Evolutionary conservation across 2,329 filamentous ascomycete genomes (phyloP), one percentile per base, ranked within the genome.

Genomic region (Arthrobotrys musiformis): DNA sequence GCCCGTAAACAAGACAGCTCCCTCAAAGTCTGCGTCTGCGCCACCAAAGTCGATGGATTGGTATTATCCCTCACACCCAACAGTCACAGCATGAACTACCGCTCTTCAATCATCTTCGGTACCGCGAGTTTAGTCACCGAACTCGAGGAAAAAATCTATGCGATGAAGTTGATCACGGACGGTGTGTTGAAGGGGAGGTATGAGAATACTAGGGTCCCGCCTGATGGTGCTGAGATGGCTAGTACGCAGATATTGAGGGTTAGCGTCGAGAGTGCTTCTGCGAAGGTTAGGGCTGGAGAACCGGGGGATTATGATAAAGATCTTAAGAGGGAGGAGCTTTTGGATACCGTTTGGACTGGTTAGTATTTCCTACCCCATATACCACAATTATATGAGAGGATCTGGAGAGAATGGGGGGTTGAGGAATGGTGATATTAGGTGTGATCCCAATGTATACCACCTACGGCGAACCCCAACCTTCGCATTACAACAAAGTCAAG

Each of bases 51-150:
- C 42, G 92, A 97, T 84, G 93, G 93, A 42, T 85, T 95, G 63
- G 90, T 97, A 7, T 88, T 97, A 33, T 88, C 91, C 19, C 87
- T 96, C 13, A 93, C 93, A 0, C 91, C 93, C 11, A 92, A 92
- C 85, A 89, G 88, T 74, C 92, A 96, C 85, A 92, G 89, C 84
- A 94, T 93, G 86, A 94, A 96, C 85, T 97, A 95, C 85, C 92
- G 92, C 78, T 93, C 90, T 42, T 92, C 91, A 9, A 85, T 93
- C 7, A 86, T 95, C 11, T 93, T 94, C 81, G 93, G 93, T 0
- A 88, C 90, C 82, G 93, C 91, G 0, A 86, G 84, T 7, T 83
- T 91, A 1, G 91, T 97, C 5, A 88, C 88, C 1, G 88, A 91
- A 76, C 83, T 84, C 0, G 88, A 86, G 1, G 93, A 97, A 85